Conservation (phyloP, 1,284 basidiomycete genomes). For the Ustilago hordei region DNA sequence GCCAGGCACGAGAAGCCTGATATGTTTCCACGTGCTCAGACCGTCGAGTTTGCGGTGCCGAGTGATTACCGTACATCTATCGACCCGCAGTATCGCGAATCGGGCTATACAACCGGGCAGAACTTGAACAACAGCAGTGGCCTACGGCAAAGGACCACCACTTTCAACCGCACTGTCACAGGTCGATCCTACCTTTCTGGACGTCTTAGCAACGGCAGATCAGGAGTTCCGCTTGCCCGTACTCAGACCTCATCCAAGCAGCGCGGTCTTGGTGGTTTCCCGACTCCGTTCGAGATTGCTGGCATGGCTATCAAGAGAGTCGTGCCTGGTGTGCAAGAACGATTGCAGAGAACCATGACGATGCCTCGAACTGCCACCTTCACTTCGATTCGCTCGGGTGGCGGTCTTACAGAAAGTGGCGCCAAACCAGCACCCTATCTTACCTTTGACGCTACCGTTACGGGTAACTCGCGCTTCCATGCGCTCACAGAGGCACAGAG, state of each 20-base stretch:
- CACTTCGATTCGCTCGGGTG: slow-evolving; percentile 68
- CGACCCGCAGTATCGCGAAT: slow-evolving; percentile 18
- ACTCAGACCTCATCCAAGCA: slow-evolving; percentile 70
- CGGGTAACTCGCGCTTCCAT: slow-evolving; percentile 85
- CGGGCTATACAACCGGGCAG: slow-evolving; percentile 30
- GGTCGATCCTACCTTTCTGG: slow-evolving; percentile 42
- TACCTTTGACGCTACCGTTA: slow-evolving; percentile 76
- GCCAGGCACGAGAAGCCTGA: slow-evolving; percentile 40
- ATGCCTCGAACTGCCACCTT: slow-evolving; percentile 80
- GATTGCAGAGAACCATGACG: slow-evolving; percentile 71
- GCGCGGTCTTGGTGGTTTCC: slow-evolving; percentile 85
- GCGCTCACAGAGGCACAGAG: slow-evolving; percentile 83
- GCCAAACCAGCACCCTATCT: slow-evolving; percentile 79
- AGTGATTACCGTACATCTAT: slow-evolving; percentile 43
- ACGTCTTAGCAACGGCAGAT: slow-evolving; percentile 35
- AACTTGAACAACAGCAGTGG: slow-evolving; percentile 8
- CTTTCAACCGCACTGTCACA: slow-evolving; percentile 46
- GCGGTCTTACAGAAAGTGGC: slow-evolving; percentile 46
- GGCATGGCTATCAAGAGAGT: slow-evolving; percentile 71
- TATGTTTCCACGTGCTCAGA: slow-evolving; percentile 73
- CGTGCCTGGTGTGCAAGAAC: slow-evolving; percentile 44
- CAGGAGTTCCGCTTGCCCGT: slow-evolving; percentile 68
- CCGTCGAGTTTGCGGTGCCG: slow-evolving; percentile 74
- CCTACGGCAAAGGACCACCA: slow-evolving; percentile 38
- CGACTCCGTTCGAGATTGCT: slow-evolving; percentile 79